Conservation (phyloP, 768 basidiomycete genomes). For the Macrocybe gigantea region DNA sequence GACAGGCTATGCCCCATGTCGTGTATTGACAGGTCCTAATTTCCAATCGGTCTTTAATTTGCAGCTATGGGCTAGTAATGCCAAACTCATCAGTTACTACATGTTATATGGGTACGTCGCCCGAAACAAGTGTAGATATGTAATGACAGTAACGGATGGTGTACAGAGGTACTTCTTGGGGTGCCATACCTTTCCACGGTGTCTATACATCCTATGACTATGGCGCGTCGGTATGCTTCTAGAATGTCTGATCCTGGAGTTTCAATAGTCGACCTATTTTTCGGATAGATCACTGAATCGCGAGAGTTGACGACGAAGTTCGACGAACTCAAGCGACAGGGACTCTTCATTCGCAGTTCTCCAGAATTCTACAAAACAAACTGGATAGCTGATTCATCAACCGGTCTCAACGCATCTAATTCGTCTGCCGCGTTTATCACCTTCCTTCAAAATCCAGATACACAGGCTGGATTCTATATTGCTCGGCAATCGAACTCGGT, state of each 20-base stretch:
- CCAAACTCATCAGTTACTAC: conserved; percentile 78
- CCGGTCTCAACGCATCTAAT: conserved; percentile 32
- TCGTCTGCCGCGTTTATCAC: conserved; percentile 53
- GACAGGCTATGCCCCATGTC: conserved; percentile 59
- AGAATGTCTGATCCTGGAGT: not conserved
- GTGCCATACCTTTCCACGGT: conserved; percentile 70
- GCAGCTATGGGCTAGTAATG: conserved; percentile 75
- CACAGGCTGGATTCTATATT: conserved; percentile 61
- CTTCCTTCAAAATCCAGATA: conserved; percentile 63
- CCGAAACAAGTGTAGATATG: not conserved
- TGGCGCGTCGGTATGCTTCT: conserved; percentile 44
- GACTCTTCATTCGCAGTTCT: conserved; percentile 72
- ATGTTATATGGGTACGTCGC: conserved; percentile 71
- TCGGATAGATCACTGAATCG: conserved; percentile 52
- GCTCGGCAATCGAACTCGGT: conserved; percentile 63
- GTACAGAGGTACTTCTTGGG: conserved; percentile 79
- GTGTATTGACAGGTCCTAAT: conserved; percentile 60
- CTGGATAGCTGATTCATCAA: conserved; percentile 58
- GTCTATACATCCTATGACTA: conserved; percentile 84
- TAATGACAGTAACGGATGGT: not conserved
- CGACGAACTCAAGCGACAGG: conserved; percentile 73
- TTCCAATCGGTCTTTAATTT: conserved; percentile 80
- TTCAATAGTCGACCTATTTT: not conserved
- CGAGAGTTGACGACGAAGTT: conserved; percentile 64
- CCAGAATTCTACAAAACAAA: conserved; percentile 79